phyloP scores from a whole-genome alignment of 176 grass and related monocot genomes.

The Bolboschoenus planiculmis region DNA sequence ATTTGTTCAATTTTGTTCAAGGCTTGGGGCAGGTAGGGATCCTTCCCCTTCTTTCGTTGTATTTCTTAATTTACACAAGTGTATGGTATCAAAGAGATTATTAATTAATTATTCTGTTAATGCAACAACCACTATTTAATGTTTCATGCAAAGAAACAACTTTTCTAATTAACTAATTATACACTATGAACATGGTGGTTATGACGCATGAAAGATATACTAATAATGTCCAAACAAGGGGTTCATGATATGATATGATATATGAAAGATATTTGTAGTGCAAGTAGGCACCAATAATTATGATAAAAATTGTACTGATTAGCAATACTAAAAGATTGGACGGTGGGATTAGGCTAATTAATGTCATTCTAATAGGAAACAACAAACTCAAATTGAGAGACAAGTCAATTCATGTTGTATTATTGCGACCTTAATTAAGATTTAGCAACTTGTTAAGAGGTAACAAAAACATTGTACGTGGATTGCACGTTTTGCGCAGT shows the following conservation, averaged over 20 bases:
- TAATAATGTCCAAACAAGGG: not conserved
- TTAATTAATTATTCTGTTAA: not conserved
- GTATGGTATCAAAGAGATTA: not conserved
- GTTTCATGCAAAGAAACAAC: not conserved
- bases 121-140: not conserved
- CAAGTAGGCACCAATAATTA: not conserved
- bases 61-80: not conserved
- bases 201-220: not conserved
- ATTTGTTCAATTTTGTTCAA: not conserved
- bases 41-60: not conserved
- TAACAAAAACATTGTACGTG: conserved; percentile 2
- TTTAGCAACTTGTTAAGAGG: not conserved
- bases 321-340: conserved; percentile 9
- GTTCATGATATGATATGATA: not conserved
- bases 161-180: not conserved
- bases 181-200: not conserved
- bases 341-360: not conserved
- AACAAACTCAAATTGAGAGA: conserved; percentile 14
- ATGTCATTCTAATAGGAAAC: conserved; percentile 1
- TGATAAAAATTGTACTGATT: not conserved
- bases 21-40: not conserved
- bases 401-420: conserved; percentile 11
- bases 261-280: not conserved
- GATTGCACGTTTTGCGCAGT: not conserved
- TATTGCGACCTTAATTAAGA: conserved; percentile 5